Percentiles rank a stretch among this genome's conserved stretches.
phyloP scores from a whole-genome alignment of 495 filamentous ascomycete genomes.

The Penicillium cataractarum region DNA sequence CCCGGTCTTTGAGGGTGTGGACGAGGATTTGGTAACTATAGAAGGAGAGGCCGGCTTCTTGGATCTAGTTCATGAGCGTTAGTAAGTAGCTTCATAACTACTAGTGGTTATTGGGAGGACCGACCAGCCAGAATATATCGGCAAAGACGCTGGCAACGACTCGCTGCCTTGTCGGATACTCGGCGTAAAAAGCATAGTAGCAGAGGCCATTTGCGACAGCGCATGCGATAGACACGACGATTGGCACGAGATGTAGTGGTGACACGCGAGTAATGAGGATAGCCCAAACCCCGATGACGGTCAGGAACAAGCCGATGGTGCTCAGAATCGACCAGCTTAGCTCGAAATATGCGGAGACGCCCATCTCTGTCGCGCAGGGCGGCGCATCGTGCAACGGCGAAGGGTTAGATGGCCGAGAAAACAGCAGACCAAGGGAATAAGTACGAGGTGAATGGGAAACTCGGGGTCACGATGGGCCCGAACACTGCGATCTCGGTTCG shows the following conservation, averaged over 20 bases:
- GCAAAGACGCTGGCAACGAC: constrained; percentile 4
- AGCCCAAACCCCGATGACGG: not conserved
- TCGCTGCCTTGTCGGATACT: not conserved
- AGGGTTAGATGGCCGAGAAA: not conserved
- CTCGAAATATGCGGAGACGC: constrained; percentile 8
- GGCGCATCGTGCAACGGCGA: not conserved
- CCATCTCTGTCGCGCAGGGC: constrained; percentile 1
- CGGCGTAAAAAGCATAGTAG: constrained; percentile 1
- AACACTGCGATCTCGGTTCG: not conserved
- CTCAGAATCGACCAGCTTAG: constrained; percentile 5
- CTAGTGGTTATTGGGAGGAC: not conserved
- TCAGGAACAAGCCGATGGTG: constrained; percentile 7
- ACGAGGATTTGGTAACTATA: constrained; percentile 8
- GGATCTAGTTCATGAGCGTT: not conserved
- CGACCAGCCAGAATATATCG: constrained; percentile 5
- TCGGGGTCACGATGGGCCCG: not conserved
- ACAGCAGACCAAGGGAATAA: not conserved
- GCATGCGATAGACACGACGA: constrained; percentile 1
- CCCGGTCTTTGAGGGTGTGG: constrained; percentile 5
- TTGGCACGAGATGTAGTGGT: not conserved
- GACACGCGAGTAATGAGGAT: not conserved
- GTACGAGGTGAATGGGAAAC: not conserved
- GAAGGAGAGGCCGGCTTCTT: constrained; percentile 7
- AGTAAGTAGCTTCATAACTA: not conserved
- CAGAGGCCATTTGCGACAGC: constrained; percentile 4